Evolutionary conservation across 768 basidiomycete genomes (phyloP).

Genomic region (Dendrothele bispora): DNA sequence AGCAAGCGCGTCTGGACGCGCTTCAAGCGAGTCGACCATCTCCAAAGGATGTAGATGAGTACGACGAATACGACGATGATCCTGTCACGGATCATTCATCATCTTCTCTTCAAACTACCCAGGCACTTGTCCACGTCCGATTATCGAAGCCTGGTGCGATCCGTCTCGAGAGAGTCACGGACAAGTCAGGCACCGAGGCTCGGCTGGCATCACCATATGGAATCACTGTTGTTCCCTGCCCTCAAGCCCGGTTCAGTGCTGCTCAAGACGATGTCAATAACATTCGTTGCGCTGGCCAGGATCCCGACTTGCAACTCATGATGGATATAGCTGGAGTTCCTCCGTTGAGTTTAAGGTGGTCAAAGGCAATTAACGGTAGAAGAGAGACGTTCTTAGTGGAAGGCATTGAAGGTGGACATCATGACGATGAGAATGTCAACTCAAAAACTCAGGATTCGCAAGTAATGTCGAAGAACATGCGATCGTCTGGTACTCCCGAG

Average conservation of each 20-base stretch:
- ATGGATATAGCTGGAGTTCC: conserved; percentile 75
- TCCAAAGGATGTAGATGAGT: conserved; percentile 42
- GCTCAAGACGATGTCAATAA: conserved; percentile 38
- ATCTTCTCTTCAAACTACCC: conserved; percentile 66
- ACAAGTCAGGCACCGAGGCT: conserved; percentile 69
- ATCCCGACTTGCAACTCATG: conserved; percentile 51
- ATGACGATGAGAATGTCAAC: conserved; percentile 27
- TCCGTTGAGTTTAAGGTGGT: conserved; percentile 77
- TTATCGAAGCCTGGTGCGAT: conserved; percentile 73
- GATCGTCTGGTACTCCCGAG: conserved; percentile 40
- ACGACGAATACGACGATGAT: conserved; percentile 74
- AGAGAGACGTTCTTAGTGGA: conserved; percentile 78
- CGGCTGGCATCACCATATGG: conserved; percentile 65
- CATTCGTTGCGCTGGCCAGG: conserved; percentile 70
- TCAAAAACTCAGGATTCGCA: not conserved
- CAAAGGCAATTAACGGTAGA: conserved; percentile 63
- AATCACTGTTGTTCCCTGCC: conserved; percentile 80
- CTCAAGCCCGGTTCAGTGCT: conserved; percentile 65
- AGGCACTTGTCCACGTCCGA: conserved; percentile 71
- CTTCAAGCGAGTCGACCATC: conserved; percentile 45
- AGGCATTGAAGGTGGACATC: conserved; percentile 69
- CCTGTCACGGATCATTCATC: conserved; percentile 24
- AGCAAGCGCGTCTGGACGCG: conserved; percentile 54
- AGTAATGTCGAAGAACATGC: not conserved
- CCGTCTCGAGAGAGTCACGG: conserved; percentile 72